These are phyloP conservation scores for Umbelopsis ramanniana DNA, from an alignment of 192 early-diverging fungal species.

Conservation along the genomic window DNA sequence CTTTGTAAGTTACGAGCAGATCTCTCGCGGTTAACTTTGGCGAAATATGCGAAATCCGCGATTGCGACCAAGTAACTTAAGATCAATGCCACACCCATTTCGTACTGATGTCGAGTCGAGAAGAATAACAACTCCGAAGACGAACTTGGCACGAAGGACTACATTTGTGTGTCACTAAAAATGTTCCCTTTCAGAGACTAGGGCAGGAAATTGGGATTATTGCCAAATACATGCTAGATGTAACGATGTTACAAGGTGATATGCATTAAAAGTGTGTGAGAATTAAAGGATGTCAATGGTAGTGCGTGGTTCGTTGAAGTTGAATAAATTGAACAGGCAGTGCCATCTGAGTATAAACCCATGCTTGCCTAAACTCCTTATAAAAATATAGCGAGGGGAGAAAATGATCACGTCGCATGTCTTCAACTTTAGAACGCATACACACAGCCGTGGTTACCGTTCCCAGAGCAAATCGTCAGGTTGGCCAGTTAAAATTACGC, in stretches of 20 bases:
- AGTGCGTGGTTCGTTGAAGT: no score
- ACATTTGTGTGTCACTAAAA: not conserved
- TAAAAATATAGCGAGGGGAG: no score
- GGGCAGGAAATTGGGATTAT: not conserved
- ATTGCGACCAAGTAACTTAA: not conserved
- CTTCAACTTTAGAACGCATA: slow-evolving; percentile 6
- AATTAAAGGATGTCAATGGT: no score
- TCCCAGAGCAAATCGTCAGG: not conserved
- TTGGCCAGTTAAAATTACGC: not conserved
- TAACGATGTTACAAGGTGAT: no score
- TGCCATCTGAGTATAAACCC: no score
- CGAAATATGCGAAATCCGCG: slow-evolving; percentile 15
- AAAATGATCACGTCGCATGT: not conserved
- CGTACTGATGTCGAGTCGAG: not conserved
- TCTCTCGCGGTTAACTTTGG: slow-evolving; percentile 7
- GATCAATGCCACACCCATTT: slow-evolving; percentile 1
- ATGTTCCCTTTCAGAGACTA: no score
- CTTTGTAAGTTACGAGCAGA: not conserved
- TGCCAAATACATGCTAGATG: no score
- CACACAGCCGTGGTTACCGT: not conserved
- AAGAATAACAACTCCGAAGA: slow-evolving; percentile 7
- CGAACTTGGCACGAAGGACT: not conserved
- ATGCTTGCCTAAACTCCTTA: no score
- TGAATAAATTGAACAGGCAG: no score
- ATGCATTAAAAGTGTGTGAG: no score